These are phyloP conservation scores for Pyrenophora tritici-repentis DNA, from an alignment of 2,329 filamentous ascomycete species.

Conservation along the genomic window DNA sequence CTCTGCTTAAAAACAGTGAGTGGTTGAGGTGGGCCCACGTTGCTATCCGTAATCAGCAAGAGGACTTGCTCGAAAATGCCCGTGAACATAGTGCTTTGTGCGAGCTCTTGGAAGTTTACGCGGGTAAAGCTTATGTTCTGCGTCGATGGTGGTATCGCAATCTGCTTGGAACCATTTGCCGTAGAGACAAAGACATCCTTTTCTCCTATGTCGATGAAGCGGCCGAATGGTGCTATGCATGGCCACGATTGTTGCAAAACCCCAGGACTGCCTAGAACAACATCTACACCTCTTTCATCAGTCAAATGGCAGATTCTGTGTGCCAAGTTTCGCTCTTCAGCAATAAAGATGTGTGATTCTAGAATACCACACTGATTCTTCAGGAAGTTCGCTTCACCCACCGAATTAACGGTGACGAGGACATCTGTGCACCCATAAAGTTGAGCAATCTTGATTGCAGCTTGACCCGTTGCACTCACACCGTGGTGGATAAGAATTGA, in stretches of 20 bases:
- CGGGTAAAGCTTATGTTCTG: constrained; percentile 7
- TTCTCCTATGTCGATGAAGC: constrained; percentile 32
- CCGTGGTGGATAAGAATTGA: constrained; percentile 6
- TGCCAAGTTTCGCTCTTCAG: neutral
- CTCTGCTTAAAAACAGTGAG: constrained; percentile 15
- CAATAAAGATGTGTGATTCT: constrained; percentile 30
- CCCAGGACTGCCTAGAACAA: constrained; percentile 41
- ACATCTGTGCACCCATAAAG: neutral
- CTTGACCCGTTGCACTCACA: constrained; percentile 4
- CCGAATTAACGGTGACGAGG: constrained; percentile 18
- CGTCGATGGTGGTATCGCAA: neutral
- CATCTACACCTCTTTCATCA: constrained; percentile 37
- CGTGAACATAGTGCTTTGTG: neutral
- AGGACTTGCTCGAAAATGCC: constrained; percentile 3
- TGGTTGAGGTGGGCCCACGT: neutral
- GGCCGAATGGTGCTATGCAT: constrained; percentile 38
- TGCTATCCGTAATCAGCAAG: neutral
- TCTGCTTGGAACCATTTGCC: constrained; percentile 5
- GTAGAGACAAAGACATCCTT: constrained; percentile 6
- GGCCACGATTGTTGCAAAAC: constrained; percentile 25
- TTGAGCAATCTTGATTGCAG: neutral
- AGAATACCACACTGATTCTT: constrained; percentile 15
- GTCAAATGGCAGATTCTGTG: constrained; percentile 19
- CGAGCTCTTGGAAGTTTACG: constrained; percentile 11
- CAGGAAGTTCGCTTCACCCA: constrained; percentile 14